These are phyloP conservation scores for Yamadazyma sp. DNA, from an alignment of 805 yeast species.

Conservation along the genomic window DNA sequence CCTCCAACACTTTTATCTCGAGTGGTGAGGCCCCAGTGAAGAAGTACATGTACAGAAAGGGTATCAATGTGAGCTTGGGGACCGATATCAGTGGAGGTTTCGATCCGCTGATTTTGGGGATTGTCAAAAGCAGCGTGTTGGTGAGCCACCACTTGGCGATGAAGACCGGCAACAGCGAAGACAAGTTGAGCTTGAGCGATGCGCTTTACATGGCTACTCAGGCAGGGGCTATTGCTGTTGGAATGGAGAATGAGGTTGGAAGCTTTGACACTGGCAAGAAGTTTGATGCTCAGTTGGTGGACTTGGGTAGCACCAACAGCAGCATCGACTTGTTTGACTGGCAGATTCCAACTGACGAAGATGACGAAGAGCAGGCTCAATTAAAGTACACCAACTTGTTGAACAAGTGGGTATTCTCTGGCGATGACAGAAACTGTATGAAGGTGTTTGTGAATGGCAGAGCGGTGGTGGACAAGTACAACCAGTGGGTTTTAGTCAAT, in stretches of 20 bases:
- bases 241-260: constrained; percentile 59
- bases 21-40: constrained; percentile 88
- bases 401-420: constrained; percentile 89
- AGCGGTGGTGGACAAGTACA: constrained; percentile 48
- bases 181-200: constrained; percentile 63
- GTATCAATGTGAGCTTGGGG: constrained; percentile 71
- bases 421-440: constrained; percentile 87
- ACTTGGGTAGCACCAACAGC: constrained; percentile 52
- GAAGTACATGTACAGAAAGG: constrained; percentile 56
- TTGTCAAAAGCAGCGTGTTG: constrained; percentile 33
- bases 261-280: constrained; percentile 72
- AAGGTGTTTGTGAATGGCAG: constrained; percentile 84
- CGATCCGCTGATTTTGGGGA: constrained; percentile 38
- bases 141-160: constrained; percentile 44
- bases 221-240: constrained; percentile 84
- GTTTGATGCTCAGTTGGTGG: constrained; percentile 82
- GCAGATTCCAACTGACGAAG: constrained; percentile 49
- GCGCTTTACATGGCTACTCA: constrained; percentile 78
- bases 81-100: constrained; percentile 46
- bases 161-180: constrained; percentile 38
- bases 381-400: constrained; percentile 54
- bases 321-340: constrained; percentile 75
- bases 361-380: constrained; percentile 13
- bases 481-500: constrained; percentile 11
- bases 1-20: constrained; percentile 82